These are phyloP conservation scores for Boletellus ananas DNA, from an alignment of 768 basidiomycete species.

Conservation along the genomic window DNA sequence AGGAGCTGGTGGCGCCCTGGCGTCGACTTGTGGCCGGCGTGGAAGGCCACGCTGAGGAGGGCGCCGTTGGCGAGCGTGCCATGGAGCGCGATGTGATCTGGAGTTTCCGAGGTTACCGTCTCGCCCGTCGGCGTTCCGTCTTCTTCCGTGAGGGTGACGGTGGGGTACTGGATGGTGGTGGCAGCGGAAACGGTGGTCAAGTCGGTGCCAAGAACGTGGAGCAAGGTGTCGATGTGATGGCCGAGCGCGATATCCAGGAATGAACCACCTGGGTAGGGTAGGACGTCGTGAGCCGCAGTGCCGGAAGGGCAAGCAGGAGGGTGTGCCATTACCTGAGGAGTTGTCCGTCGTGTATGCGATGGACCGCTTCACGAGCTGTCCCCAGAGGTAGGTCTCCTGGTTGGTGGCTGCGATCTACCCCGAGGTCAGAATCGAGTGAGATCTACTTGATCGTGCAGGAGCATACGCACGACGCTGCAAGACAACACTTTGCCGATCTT, in stretches of 20 bases:
- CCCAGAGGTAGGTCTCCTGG: not conserved
- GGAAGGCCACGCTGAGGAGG: slow-evolving; percentile 1
- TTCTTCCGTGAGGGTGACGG: not conserved
- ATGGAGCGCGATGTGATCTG: slow-evolving; percentile 5
- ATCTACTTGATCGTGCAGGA: not conserved
- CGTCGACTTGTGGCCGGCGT: slow-evolving; percentile 5
- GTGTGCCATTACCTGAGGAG: not conserved
- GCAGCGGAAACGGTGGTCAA: slow-evolving; percentile 1
- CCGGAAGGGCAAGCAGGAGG: not conserved
- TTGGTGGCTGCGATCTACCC: not conserved
- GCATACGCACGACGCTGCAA: slow-evolving; percentile 5
- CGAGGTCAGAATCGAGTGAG: not conserved
- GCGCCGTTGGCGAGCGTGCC: slow-evolving; percentile 6
- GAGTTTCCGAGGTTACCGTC: not conserved
- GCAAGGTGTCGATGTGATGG: slow-evolving; percentile 3
- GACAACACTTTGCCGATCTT: slow-evolving; percentile 9
- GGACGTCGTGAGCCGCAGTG: too few species aligned
- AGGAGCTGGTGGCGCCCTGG: slow-evolving; percentile 8
- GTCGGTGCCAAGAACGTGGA: slow-evolving; percentile 6
- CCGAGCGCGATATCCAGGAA: slow-evolving; percentile 3
- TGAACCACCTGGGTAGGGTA: not conserved
- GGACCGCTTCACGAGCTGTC: slow-evolving; percentile 2
- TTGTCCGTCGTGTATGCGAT: not conserved
- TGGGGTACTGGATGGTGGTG: slow-evolving; percentile 4
- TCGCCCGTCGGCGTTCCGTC: slow-evolving; percentile 8